A percentile compares a stretch with the other conserved stretches of the same genome.
phyloP scores from a whole-genome alignment of 495 filamentous ascomycete species.

The Podospora pseudopauciseta region DNA sequence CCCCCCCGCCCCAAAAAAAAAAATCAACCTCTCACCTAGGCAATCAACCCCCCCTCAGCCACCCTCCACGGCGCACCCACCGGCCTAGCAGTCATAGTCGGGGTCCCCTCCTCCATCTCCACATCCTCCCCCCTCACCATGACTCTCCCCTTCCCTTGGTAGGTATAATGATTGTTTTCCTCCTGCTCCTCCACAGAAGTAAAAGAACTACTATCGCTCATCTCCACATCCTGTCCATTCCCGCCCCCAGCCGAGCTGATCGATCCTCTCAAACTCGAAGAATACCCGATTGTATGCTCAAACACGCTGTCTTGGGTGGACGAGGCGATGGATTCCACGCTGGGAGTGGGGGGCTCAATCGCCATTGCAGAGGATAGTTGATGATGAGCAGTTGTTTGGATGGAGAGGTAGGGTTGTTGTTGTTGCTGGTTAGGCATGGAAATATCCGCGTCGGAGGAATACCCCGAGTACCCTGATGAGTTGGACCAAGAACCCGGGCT shows the following conservation, averaged over 20 bases:
- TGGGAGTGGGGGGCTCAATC: conserved; percentile 18
- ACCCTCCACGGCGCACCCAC: conserved; percentile 14
- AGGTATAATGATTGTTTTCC: background rate
- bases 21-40: background rate
- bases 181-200: conserved; percentile 24
- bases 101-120: conserved; percentile 32
- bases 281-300: background rate
- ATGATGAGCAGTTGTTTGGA: background rate
- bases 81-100: conserved; percentile 25
- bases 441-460: conserved; percentile 2
- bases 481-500: background rate
- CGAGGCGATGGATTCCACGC: conserved; percentile 16
- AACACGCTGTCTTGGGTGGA: background rate
- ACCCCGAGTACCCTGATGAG: conserved; percentile 4
- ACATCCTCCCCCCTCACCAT: conserved; percentile 28
- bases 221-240: conserved; percentile 37
- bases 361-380: background rate
- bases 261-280: background rate
- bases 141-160: background rate
- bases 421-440: conserved; percentile 8
- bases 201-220: conserved; percentile 40
- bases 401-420: background rate
- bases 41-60: background rate
- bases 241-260: background rate
- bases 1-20: too few species aligned